Conservation (phyloP, 345 rosid species). For the Ceriops decandra region DNA sequence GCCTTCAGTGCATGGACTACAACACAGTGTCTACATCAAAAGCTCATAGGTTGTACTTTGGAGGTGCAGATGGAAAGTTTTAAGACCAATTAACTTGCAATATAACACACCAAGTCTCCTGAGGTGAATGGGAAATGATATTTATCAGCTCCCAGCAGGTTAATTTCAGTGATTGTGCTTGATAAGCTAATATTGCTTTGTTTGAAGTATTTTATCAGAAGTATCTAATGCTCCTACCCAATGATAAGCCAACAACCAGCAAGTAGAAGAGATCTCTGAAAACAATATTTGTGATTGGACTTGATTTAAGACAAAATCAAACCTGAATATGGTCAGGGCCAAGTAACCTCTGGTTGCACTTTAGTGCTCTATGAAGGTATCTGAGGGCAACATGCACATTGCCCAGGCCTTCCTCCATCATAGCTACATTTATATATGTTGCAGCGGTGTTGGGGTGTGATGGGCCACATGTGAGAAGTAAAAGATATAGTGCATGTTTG, state of each 20-base stretch:
- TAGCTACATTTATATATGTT: constrained; percentile 95
- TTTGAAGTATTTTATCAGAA: background rate
- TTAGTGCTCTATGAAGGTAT: constrained; percentile 95
- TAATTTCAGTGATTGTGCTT: background rate
- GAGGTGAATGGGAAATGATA: background rate
- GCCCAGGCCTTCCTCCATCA: constrained; percentile 99
- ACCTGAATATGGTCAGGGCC: constrained; percentile 99
- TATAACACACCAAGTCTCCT: background rate
- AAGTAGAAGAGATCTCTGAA: background rate
- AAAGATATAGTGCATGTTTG: constrained; percentile 92
- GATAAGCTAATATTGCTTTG: background rate
- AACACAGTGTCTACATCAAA: background rate
- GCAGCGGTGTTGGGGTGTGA: constrained; percentile 99
- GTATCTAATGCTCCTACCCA: background rate
- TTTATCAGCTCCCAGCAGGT: background rate
- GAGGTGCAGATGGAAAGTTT: constrained; percentile 3
- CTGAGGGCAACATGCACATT: constrained; percentile 97
- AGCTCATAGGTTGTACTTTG: background rate
- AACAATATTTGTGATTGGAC: constrained; percentile 7
- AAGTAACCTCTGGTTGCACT: constrained; percentile 89
- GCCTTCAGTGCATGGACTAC: background rate
- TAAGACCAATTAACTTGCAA: constrained; percentile 3
- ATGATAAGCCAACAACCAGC: background rate
- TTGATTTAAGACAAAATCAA: constrained; percentile 12
- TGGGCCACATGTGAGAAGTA: constrained; percentile 96